Percentiles rank a stretch among this genome's conserved stretches.
Evolutionary conservation across 257 asterid species (phyloP).

Genomic region (Jasminum sambac): DNA sequence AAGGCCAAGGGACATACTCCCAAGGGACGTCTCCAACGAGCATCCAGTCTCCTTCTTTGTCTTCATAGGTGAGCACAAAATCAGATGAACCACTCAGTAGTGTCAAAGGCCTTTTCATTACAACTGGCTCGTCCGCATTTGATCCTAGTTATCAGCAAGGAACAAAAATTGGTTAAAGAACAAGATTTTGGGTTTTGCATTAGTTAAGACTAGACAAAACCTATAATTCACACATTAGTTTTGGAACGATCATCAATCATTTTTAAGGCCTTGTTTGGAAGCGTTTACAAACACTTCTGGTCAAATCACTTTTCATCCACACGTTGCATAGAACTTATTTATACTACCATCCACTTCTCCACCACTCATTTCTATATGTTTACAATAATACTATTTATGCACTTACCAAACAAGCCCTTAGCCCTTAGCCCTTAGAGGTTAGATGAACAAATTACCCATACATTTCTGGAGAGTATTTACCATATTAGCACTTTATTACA

Average conservation of each 20-base stretch:
- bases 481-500: not conserved
- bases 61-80: conserved; percentile 84
- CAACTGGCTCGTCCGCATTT: conserved; percentile 42
- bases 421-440: no score
- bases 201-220: not conserved
- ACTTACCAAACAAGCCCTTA: no score
- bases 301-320: no score
- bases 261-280: not conserved
- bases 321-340: no score
- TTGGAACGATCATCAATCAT: not conserved
- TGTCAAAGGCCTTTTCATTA: conserved; percentile 33
- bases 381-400: no score
- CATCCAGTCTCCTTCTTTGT: conserved; percentile 95
- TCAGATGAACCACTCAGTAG: conserved; percentile 68
- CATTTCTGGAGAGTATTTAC: no score
- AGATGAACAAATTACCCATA: no score
- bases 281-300: no score
- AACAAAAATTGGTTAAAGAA: conserved; percentile 6
- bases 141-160: conserved; percentile 39
- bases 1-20: conserved; percentile 56
- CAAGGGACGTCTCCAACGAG: conserved; percentile 95
- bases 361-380: no score
- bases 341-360: no score
- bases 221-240: not conserved
- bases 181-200: not conserved